phyloP scores from a whole-genome alignment of 805 yeast genomes.

The Ogataea pignaliae region DNA sequence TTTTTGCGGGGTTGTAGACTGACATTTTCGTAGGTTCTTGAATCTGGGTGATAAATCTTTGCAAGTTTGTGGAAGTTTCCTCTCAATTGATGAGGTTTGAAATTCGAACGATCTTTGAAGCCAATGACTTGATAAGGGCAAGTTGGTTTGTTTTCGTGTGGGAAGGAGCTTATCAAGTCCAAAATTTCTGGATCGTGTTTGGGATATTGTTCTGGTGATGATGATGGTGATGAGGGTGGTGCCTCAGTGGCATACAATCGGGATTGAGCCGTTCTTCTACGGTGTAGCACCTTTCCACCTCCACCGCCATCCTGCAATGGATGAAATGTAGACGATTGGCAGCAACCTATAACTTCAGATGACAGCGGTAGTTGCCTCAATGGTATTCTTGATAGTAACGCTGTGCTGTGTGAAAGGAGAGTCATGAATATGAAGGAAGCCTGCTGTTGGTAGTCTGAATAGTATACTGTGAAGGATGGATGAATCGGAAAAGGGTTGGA shows the following conservation, averaged over 20 bases:
- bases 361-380: too few relatives aligned
- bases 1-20: constrained; percentile 5
- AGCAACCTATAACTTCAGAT: too few relatives aligned
- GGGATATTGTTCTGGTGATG: neutral
- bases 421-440: too few relatives aligned
- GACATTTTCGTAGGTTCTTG: constrained; percentile 21
- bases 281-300: too few relatives aligned
- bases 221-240: neutral
- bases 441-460: too few relatives aligned
- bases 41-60: constrained; percentile 81
- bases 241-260: constrained; percentile 2
- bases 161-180: constrained; percentile 33
- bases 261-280: too few relatives aligned
- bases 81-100: constrained; percentile 39
- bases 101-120: constrained; percentile 27
- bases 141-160: constrained; percentile 42
- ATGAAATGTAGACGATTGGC: too few relatives aligned
- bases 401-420: too few relatives aligned
- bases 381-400: too few relatives aligned
- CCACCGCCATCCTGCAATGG: too few relatives aligned
- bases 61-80: constrained; percentile 55
- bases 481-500: too few relatives aligned
- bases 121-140: constrained; percentile 70
- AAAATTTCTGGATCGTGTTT: constrained; percentile 19
- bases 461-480: too few relatives aligned